A percentile compares a stretch with the other conserved stretches of the same genome.
Conservation (phyloP, 805 yeast genomes). For the Ascoidea asiatica region DNA sequence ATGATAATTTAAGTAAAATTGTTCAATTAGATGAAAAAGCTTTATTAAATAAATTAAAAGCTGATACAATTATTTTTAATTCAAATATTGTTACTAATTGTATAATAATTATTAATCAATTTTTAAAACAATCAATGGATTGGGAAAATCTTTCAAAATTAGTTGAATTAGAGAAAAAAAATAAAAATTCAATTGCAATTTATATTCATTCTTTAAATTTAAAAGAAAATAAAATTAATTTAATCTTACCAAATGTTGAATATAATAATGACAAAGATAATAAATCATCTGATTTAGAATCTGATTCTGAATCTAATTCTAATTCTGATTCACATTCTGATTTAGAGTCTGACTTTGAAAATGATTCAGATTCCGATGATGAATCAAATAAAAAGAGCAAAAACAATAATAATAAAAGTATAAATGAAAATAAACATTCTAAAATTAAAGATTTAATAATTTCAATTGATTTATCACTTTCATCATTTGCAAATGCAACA, state of each 20-base stretch:
- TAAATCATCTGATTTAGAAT: constrained; percentile 13
- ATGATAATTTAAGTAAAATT: constrained; percentile 60
- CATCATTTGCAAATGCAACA: constrained; percentile 85
- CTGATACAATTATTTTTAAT: constrained; percentile 55
- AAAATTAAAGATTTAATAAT: constrained; percentile 26
- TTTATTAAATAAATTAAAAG: constrained; percentile 48
- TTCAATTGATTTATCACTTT: constrained; percentile 50
- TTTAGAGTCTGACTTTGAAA: constrained; percentile 18
- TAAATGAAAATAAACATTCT: constrained; percentile 7
- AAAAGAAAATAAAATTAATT: constrained; percentile 48
- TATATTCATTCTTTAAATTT: constrained; percentile 61
- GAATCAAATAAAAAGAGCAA: constrained; percentile 11
- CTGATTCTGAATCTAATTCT: constrained; percentile 14
- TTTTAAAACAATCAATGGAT: constrained; percentile 78
- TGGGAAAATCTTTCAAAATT: constrained; percentile 81
- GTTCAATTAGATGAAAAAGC: constrained; percentile 53
- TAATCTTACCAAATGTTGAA: constrained; percentile 38
- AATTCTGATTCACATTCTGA: constrained; percentile 23
- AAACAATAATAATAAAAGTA: constrained; percentile 7
- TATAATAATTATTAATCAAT: constrained; percentile 45
- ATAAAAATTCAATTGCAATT: constrained; percentile 51
- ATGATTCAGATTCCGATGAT: constrained; percentile 20
- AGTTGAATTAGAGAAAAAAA: constrained; percentile 52
- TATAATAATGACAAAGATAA: constrained; percentile 21
- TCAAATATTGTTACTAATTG: constrained; percentile 66